phyloP scores from a whole-genome alignment of 148 eudicot species.

The Pouteria glomerata region DNA sequence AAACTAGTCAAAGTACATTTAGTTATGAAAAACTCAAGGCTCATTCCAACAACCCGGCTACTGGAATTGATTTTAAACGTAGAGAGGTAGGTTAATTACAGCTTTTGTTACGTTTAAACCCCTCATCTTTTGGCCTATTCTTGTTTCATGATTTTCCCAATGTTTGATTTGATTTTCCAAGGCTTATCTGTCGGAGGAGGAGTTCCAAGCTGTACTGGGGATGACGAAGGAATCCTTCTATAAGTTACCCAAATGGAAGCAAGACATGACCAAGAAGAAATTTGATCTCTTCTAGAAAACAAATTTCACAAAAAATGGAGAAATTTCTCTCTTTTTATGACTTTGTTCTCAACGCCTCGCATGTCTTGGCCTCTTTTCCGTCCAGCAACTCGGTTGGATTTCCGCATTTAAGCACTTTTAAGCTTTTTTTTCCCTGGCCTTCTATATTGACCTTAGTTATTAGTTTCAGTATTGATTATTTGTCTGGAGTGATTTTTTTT shows the following conservation, averaged over 20 bases:
- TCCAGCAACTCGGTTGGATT: slow-evolving; percentile 9
- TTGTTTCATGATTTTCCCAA: background rate
- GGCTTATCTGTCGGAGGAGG: slow-evolving; percentile 92
- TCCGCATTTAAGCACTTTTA: background rate
- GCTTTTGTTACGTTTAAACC: background rate
- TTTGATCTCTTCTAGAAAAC: slow-evolving; percentile 67
- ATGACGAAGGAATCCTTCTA: slow-evolving; percentile 71
- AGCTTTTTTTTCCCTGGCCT: background rate
- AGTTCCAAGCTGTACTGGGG: slow-evolving; percentile 65
- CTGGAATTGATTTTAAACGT: slow-evolving; percentile 89
- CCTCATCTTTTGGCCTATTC: background rate
- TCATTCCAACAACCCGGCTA: slow-evolving; percentile 79
- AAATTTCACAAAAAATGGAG: background rate
- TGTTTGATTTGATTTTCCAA: slow-evolving; percentile 25
- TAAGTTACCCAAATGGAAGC: slow-evolving; percentile 95
- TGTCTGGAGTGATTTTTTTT: slow-evolving; percentile 19
- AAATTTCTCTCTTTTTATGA: slow-evolving; percentile 5
- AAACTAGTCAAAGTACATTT: slow-evolving; percentile 56
- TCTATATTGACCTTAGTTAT: background rate
- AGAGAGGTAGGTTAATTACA: slow-evolving; percentile 70
- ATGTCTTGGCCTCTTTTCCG: slow-evolving; percentile 1
- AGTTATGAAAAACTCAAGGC: slow-evolving; percentile 74
- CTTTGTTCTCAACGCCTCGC: background rate
- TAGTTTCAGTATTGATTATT: slow-evolving; percentile 14
- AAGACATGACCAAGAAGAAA: slow-evolving; percentile 88